A percentile compares a stretch with the other conserved stretches of the same genome.
phyloP scores from a whole-genome alignment of 441 rosid genomes.

The Erodium moschatum region DNA sequence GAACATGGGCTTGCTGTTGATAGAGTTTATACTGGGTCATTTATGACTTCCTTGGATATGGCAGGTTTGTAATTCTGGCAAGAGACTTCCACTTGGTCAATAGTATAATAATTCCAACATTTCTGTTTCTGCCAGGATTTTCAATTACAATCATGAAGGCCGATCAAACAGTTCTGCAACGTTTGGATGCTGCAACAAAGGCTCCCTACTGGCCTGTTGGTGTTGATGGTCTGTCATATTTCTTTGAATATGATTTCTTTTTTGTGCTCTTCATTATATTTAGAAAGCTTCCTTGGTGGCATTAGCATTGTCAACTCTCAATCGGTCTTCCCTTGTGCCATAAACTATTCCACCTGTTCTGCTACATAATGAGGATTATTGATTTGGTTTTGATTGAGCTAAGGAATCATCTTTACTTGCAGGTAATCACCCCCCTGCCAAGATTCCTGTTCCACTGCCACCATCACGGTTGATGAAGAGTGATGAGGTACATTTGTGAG shows the following conservation, averaged over 20 bases:
- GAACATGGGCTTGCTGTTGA: constrained; percentile 94
- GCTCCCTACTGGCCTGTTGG: constrained; percentile 97
- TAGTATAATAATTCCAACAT: constrained; percentile 18
- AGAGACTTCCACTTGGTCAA: constrained; percentile 13
- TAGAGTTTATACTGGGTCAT: constrained; percentile 91
- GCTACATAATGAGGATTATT: neutral
- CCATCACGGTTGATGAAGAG: constrained; percentile 47
- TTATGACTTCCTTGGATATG: constrained; percentile 98
- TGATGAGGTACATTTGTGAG: constrained; percentile 44
- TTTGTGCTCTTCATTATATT: constrained; percentile 12
- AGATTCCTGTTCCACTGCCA: constrained; percentile 80
- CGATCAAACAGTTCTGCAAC: constrained; percentile 53
- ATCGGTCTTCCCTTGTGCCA: constrained; percentile 12
- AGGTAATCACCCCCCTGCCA: constrained; percentile 86
- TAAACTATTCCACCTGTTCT: constrained; percentile 7
- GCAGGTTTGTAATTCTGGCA: constrained; percentile 52
- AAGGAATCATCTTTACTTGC: constrained; percentile 21
- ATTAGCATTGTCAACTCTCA: constrained; percentile 15
- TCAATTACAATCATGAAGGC: constrained; percentile 92
- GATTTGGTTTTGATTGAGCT: constrained; percentile 17
- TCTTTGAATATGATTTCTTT: constrained; percentile 18
- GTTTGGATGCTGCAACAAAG: constrained; percentile 84
- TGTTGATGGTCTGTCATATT: constrained; percentile 58
- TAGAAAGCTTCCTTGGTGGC: neutral
- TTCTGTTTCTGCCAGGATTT: constrained; percentile 48